Base-by-base conservation (phyloP, 2,329 filamentous ascomycete genomes). In the Stemphylium lycopersici region DNA sequence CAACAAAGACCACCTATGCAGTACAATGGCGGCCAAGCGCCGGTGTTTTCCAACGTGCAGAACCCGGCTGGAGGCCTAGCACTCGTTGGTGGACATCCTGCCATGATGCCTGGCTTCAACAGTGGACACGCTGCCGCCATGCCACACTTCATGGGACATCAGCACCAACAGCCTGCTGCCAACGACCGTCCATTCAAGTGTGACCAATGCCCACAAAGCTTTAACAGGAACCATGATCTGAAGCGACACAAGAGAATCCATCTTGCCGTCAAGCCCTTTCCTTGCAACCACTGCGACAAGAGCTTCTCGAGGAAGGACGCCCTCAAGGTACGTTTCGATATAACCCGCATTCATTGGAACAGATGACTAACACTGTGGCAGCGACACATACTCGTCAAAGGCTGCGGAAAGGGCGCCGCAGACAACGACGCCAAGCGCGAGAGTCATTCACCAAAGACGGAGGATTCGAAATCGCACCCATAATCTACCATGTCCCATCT, bases 211-310 rank as follows among this genome's bases (percentile, higher is more conserved):
- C 86, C 90, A 0, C 91, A 96, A 73, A 93, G 90, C 33, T 99
- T 99, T 79, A 98, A 96, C 75, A 84, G 95, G 4, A 98, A 98
- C 62, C 95, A 98, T 71, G 95, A 98, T 70, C 77, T 98, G 66
- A 99, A 99, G 78, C 85, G 95, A 46, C 95, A 99, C 75, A 96
- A 96, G 81, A 82, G 92, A 44, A 98, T 98, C 55, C 95, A 99
- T 76, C 78, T 98, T 53, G 90, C 92, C 0, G 91, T 98, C 36
- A 99, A 99, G 81, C 95, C 95, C 0, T 98, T 93, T 74, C 93
- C 93, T 0, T 99, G 95, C 74, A 85, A 81, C 6, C 89, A 89
- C 69, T 99, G 95, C 73, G 92, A 96, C 58, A 98, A 98, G 84
- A 95, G 90, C 72, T 99, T 99, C 70, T 97, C 93, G 3, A 84